These are phyloP conservation scores for Solanum raphanifolium DNA, from an alignment of 257 asterid genomes.

Conservation along the genomic window DNA sequence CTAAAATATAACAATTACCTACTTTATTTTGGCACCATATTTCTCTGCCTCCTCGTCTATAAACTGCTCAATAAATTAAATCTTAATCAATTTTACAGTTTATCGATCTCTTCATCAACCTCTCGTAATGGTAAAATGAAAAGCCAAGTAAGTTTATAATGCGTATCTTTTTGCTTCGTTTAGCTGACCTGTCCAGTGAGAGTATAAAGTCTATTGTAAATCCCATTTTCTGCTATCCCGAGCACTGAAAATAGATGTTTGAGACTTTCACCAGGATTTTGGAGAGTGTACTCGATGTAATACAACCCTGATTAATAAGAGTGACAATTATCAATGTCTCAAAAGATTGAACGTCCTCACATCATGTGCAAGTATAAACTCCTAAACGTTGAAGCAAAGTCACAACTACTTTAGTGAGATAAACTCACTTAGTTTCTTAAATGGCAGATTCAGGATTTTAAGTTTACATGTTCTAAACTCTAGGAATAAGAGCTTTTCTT, in stretches of 20 bases:
- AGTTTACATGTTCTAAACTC: background rate
- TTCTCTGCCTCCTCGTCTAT: constrained; percentile 72
- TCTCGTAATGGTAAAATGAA: background rate
- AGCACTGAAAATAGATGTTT: constrained; percentile 70
- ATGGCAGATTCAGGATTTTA: background rate
- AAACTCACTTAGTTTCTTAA: background rate
- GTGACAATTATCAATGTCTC: background rate
- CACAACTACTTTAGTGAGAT: background rate
- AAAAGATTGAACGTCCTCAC: background rate
- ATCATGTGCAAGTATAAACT: background rate
- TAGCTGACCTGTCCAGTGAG: constrained; percentile 84
- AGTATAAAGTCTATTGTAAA: constrained; percentile 79
- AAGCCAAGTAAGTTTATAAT: background rate
- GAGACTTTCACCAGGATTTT: constrained; percentile 70
- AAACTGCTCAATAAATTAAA: constrained; percentile 35
- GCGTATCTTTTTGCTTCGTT: background rate
- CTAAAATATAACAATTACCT: constrained; percentile 19
- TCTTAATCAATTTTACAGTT: background rate
- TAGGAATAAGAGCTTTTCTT: background rate
- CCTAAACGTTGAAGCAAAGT: background rate
- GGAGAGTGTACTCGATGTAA: constrained; percentile 80
- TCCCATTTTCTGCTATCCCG: constrained; percentile 70
- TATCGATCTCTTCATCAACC: background rate
- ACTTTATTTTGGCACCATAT: constrained; percentile 44
- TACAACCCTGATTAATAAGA: constrained; percentile 45